These are phyloP conservation scores for Cudoniella acicularis DNA, from an alignment of 495 filamentous ascomycete genomes.

Conservation along the genomic window DNA sequence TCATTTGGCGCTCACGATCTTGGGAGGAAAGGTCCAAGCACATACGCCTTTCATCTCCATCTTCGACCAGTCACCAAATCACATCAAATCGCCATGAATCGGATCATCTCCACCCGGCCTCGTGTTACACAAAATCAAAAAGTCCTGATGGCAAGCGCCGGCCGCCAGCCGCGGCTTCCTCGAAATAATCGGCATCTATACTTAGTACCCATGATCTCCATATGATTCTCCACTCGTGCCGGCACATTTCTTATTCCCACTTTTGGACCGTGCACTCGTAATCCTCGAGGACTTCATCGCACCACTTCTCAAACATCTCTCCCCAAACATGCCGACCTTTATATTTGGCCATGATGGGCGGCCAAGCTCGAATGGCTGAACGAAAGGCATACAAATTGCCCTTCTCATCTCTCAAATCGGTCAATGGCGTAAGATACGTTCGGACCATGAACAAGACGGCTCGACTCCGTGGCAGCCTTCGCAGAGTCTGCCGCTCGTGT, in stretches of 20 bases:
- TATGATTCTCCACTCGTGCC: background rate
- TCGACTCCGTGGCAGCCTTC: constrained; percentile 42
- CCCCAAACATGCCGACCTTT: constrained; percentile 51
- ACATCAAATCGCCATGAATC: too few relatives aligned
- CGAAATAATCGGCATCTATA: too few relatives aligned
- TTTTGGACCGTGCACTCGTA: constrained; percentile 70
- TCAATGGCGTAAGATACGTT: constrained; percentile 37
- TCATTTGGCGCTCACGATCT: too few relatives aligned
- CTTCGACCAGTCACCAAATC: too few relatives aligned
- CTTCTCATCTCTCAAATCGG: constrained; percentile 20
- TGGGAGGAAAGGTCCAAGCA: too few relatives aligned
- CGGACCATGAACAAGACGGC: constrained; percentile 52
- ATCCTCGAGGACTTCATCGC: constrained; percentile 48
- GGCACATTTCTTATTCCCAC: constrained; percentile 44
- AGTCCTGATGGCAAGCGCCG: too few relatives aligned
- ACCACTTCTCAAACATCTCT: constrained; percentile 39
- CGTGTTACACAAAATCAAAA: too few relatives aligned
- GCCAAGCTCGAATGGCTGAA: constrained; percentile 45
- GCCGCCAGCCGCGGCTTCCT: too few relatives aligned
- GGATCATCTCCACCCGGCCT: too few relatives aligned
- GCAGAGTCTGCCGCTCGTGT: constrained; percentile 53
- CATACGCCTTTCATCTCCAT: too few relatives aligned
- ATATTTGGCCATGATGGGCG: constrained; percentile 47
- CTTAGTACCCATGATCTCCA: too few relatives aligned
- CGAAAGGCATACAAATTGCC: constrained; percentile 32